These are phyloP conservation scores for Rhizopus arrhizus DNA, from an alignment of 371 early-diverging fungal species.

Conservation along the genomic window DNA sequence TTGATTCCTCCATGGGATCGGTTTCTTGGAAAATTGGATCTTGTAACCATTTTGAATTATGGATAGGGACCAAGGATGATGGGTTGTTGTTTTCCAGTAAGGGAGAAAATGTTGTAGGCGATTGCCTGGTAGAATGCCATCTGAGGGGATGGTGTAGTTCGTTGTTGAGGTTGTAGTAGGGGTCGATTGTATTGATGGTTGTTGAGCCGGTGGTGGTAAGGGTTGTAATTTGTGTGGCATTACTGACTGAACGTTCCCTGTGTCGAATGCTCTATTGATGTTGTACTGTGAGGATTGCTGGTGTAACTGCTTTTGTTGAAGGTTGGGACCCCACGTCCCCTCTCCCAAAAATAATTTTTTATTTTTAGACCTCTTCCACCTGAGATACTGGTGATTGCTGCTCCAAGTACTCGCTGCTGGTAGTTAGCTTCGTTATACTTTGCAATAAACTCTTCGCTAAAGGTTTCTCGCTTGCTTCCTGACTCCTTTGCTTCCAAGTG, in stretches of 20 bases:
- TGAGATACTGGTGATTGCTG: neutral
- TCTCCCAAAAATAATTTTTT: conserved; percentile 16
- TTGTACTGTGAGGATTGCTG: conserved; percentile 2
- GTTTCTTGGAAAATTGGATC: neutral
- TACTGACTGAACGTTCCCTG: too few species aligned
- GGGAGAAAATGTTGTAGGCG: neutral
- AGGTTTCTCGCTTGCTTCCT: conserved; percentile 6
- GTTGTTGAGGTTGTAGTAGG: neutral
- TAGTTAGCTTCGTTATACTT: conserved; percentile 14
- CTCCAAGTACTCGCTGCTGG: conserved; percentile 6
- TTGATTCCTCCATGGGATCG: conserved; percentile 4
- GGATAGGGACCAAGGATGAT: neutral
- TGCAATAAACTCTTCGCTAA: conserved; percentile 7
- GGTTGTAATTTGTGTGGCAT: neutral
- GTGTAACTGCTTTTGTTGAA: conserved; percentile 3
- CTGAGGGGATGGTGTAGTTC: neutral
- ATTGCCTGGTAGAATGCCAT: neutral
- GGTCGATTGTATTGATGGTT: neutral
- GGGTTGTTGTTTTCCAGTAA: neutral
- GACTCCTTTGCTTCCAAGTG: conserved; percentile 15
- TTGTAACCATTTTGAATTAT: conserved; percentile 1
- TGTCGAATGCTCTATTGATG: conserved; percentile 8
- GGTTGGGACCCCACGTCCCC: conserved; percentile 20
- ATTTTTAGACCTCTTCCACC: conserved; percentile 5
- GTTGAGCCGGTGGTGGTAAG: neutral